Conservation (phyloP, 306 rosid genomes). For the Datisca glomerata region DNA sequence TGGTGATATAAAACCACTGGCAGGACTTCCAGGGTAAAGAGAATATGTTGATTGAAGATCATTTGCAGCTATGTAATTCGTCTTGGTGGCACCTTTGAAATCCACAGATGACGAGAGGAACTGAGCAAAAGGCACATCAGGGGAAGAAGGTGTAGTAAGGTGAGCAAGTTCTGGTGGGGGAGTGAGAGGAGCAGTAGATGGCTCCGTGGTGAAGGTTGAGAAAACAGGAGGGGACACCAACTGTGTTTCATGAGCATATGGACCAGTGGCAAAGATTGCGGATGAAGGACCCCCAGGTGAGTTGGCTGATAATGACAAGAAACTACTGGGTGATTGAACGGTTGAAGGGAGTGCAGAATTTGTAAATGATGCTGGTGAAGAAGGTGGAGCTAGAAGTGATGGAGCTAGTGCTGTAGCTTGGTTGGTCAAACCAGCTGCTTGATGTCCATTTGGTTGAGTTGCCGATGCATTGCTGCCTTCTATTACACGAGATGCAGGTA, state of each 20-base stretch:
- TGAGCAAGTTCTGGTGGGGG: conserved; percentile 97
- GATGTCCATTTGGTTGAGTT: conserved; percentile 63
- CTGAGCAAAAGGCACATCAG: conserved; percentile 89
- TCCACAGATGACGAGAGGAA: conserved; percentile 73
- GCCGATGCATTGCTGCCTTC: conserved; percentile 52
- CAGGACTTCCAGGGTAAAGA: conserved; percentile 88
- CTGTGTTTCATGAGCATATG: conserved; percentile 84
- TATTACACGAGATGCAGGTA: conserved; percentile 67
- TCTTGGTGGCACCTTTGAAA: conserved; percentile 38
- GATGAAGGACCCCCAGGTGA: conserved; percentile 91
- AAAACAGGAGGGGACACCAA: conserved; percentile 88
- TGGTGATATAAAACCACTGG: conserved; percentile 57
- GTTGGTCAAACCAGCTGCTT: conserved; percentile 39
- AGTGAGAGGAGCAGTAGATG: conserved; percentile 89
- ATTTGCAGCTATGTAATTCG: conserved; percentile 48
- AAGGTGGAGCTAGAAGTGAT: conserved; percentile 86
- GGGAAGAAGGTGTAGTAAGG: conserved; percentile 87
- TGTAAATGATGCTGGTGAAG: conserved; percentile 89
- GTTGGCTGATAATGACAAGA: conserved; percentile 65
- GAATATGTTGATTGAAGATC: conserved; percentile 77
- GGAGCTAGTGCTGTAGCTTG: conserved; percentile 64
- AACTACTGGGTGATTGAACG: conserved; percentile 72
- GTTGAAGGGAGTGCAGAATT: conserved; percentile 87
- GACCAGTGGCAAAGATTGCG: conserved; percentile 78
- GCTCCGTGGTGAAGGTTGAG: conserved; percentile 90